Base-by-base conservation (phyloP, 768 basidiomycete species). In the Termitomyces sp. region DNA sequence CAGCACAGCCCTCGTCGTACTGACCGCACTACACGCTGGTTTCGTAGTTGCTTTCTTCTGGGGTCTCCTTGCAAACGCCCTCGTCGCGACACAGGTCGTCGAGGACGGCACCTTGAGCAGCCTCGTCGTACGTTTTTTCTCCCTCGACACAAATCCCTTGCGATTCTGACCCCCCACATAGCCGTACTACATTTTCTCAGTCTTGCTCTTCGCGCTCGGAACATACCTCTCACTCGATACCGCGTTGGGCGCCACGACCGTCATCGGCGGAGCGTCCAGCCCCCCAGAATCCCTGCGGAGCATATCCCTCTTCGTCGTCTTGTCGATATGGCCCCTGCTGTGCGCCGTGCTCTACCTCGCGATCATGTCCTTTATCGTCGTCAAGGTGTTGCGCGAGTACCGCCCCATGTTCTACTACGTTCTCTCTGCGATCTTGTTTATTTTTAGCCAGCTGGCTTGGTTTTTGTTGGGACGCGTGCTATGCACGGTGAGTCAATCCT, bases 161-260 rank as follows among this genome's bases (percentile, higher is more conserved):
- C 6, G 1, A 15, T 7, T 18, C 57, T 27, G 39, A n/a, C 31
- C n/a, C 6, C 44, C 44, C 36, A 12, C 34, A 42, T 62, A 91
- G 89, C 91, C 92, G 2, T 82, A 87, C 63, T 75, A 73, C 59
- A 74, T 86, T 54, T 69, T 92, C 63, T 63, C 78, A 0, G 5
- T 82, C 30, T 75, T 81, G 13, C 79, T 92, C 63, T 88, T 95
- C 68, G 83, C 77, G 6, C 81, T 84, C 2, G 89, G 91, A 0
- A 79, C 82, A 4, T 98, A 96, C 72, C 88, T 98, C 70, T 82
- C 88, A 0, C 81, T 97, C 62, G 95, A 98, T 68, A 81, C 88
- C 42, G 91, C 78, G 0, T 75, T 95, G 8, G 72, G 78, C n/a
- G 76, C 91, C 60, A 89, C 91, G 0, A 61, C 68, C 15, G 76